Evolutionary conservation across 257 asterid species (phyloP).

Genomic region (Capsicum chinense): DNA sequence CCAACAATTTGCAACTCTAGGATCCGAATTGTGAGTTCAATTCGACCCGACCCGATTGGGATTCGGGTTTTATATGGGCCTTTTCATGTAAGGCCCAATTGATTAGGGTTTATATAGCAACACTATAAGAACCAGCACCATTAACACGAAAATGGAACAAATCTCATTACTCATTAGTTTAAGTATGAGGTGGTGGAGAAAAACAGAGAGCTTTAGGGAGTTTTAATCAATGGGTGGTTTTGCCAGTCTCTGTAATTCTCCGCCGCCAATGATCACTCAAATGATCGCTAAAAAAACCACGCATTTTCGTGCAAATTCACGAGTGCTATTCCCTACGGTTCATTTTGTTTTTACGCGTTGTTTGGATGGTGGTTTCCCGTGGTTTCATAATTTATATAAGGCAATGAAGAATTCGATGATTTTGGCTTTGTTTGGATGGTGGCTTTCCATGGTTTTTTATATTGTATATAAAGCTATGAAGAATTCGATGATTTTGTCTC

Average conservation of each 20-base stretch:
- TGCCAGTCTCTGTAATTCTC: constrained; percentile 37
- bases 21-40: neutral
- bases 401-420: neutral
- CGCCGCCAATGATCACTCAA: constrained; percentile 36
- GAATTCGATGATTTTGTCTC: neutral
- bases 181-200: constrained; percentile 35
- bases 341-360: neutral
- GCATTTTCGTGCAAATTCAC: neutral
- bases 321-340: neutral
- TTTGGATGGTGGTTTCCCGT: too few species aligned
- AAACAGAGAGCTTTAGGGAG: constrained; percentile 30
- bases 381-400: neutral
- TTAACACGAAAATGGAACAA: neutral
- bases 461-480: neutral
- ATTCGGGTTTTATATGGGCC: neutral
- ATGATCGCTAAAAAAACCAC: neutral
- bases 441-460: too few species aligned
- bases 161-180: constrained; percentile 33
- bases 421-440: neutral
- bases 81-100: constrained; percentile 24
- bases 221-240: constrained; percentile 44
- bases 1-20: too few species aligned
- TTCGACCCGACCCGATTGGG: neutral
- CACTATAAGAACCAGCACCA: neutral
- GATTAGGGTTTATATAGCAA: neutral